Evolutionary conservation across 371 early-diverging fungal species (phyloP), one percentile per base, ranked within the genome.

Genomic region (Lichtheimia ramosa): DNA sequence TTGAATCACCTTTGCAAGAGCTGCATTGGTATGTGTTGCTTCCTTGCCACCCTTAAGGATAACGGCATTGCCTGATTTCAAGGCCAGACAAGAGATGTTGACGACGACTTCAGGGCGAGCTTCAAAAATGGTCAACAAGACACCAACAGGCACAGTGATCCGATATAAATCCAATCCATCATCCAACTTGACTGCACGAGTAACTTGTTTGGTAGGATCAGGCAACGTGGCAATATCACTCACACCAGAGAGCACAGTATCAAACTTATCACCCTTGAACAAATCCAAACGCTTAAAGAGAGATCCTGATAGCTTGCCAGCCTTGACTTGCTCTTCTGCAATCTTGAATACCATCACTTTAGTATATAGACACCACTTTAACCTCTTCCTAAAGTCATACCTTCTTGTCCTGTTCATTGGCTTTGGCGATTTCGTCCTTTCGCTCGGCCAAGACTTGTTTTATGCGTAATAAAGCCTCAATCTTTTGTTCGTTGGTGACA

Each of bases 81-180:
- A 84, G 2, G 96, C 94, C 66, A 98, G 76, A n/a, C 91, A 89
- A 0, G 96, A 90, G 58, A 98, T 96, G 63, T 98, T 96, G 20
- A 96, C 96, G 16, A 96, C 95, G 1, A 98, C 98, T 73, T 98
- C 98, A n/a, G 98, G 98, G 21, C 98, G 86, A 16, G 98, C 96
- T 73, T 98, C 98, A 63, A 98, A 98, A 56, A 98, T 98, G 58
- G 96, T 94, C 73, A 98, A 74, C 43, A 95, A 74, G 15, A 96
- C 96, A 34, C 98, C 98, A 18, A 98, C 93, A 41, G 98, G 96
- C 39, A 93, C 94, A 1, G 89, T 83, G 8, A 98, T 90, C 5
- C 94, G 84, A 75, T 93, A 96, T 43, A 98, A 70, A 49, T 93
- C 91, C 43, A 98, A 77, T 20, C 85, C 92, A 8, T 84, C 69